These are phyloP conservation scores for Eremomyces bilateralis DNA, from an alignment of 495 filamentous ascomycete species.

Conservation along the genomic window DNA sequence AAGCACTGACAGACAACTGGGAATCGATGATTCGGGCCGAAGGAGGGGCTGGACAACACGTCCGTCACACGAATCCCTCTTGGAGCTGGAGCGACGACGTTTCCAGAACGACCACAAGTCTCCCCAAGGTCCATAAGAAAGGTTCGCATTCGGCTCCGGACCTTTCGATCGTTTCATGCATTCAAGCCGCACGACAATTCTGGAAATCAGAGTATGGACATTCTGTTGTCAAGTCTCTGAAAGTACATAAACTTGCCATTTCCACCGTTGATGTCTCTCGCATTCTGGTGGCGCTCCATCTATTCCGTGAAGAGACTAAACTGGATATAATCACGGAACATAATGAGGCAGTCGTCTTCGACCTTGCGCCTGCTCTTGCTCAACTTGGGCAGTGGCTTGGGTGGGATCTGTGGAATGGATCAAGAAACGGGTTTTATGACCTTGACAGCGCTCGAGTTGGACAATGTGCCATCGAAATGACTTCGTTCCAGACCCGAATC, in stretches of 20 bases:
- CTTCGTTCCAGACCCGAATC: slow-evolving; percentile 34
- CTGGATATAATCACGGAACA: slow-evolving; percentile 43
- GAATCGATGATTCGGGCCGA: too few species aligned
- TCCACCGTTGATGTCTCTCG: slow-evolving; percentile 44
- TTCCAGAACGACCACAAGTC: background rate
- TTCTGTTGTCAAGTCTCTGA: background rate
- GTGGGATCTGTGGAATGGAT: slow-evolving; percentile 48
- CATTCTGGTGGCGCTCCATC: slow-evolving; percentile 57
- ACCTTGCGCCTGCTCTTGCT: slow-evolving; percentile 47
- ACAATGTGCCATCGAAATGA: slow-evolving; percentile 3
- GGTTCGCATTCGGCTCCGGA: background rate
- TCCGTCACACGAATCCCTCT: background rate
- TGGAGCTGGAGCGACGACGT: background rate
- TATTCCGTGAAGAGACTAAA: slow-evolving; percentile 74
- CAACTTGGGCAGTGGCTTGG: slow-evolving; percentile 72
- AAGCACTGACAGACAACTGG: too few species aligned
- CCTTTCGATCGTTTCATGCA: background rate
- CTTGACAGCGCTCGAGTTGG: slow-evolving; percentile 36
- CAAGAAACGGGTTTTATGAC: slow-evolving; percentile 37
- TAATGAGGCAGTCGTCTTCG: slow-evolving; percentile 26
- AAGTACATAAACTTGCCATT: too few species aligned
- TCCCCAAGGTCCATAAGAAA: background rate
- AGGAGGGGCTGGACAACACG: background rate
- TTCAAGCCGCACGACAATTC: too few species aligned
- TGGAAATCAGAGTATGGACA: background rate